Evolutionary conservation across 2,329 filamentous ascomycete species (phyloP).

Genomic region (Arthrobotrys pseudoclavata): DNA sequence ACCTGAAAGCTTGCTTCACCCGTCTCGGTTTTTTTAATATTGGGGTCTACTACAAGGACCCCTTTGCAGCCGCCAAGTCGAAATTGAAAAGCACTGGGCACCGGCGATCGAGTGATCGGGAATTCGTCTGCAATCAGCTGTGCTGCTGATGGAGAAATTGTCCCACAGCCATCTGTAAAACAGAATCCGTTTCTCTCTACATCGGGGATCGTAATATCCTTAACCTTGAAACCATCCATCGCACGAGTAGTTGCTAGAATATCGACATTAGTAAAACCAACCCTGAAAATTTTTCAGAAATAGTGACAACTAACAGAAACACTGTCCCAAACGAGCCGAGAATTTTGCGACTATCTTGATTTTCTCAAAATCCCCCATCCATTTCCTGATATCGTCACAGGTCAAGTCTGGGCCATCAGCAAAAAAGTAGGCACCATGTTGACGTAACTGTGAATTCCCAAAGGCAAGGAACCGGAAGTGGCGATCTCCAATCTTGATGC

Average conservation of each 20-base stretch:
- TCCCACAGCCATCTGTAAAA: slow-evolving; percentile 94
- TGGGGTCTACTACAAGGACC: slow-evolving; percentile 82
- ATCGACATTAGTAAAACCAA: background rate
- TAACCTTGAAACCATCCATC: slow-evolving; percentile 75
- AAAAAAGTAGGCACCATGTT: slow-evolving; percentile 94
- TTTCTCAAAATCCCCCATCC: slow-evolving; percentile 87
- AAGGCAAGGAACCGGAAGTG: slow-evolving; percentile 92
- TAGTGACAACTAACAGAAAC: slow-evolving; percentile 73
- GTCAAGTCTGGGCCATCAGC: slow-evolving; percentile 76
- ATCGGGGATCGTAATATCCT: slow-evolving; percentile 75
- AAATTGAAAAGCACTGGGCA: slow-evolving; percentile 90
- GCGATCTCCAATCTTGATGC: slow-evolving; percentile 84
- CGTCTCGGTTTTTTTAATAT: slow-evolving; percentile 68
- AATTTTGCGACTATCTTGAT: slow-evolving; percentile 90
- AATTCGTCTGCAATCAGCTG: slow-evolving; percentile 80
- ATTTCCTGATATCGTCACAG: slow-evolving; percentile 81
- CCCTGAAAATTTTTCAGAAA: background rate
- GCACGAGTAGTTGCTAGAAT: slow-evolving; percentile 79
- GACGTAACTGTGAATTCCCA: slow-evolving; percentile 93
- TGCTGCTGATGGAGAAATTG: slow-evolving; percentile 84
- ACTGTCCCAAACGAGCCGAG: slow-evolving; percentile 89
- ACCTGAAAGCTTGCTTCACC: slow-evolving; percentile 71
- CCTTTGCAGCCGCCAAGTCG: slow-evolving; percentile 94
- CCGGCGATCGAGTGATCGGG: slow-evolving; percentile 71
- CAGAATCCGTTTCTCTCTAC: slow-evolving; percentile 77